These are phyloP conservation scores for Cytospora paraplurivora DNA, from an alignment of 2,329 filamentous ascomycete genomes.

Conservation along the genomic window DNA sequence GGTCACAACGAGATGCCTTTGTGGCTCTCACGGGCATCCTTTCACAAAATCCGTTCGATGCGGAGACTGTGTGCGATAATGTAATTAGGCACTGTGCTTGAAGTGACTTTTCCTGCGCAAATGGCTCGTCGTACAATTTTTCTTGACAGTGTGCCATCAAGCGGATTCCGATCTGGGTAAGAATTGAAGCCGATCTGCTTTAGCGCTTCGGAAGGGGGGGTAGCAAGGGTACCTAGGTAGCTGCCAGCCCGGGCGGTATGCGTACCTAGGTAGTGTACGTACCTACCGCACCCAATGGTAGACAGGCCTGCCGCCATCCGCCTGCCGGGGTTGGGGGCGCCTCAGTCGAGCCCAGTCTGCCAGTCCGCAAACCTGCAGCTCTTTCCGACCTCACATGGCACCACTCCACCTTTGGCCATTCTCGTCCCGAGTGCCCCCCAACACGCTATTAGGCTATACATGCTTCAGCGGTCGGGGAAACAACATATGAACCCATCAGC, in stretches of 20 bases:
- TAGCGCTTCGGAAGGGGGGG: neutral
- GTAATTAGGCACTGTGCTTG: neutral
- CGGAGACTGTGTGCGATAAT: slow-evolving; percentile 3
- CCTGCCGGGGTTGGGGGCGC: neutral
- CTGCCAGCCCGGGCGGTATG: neutral
- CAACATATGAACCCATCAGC: slow-evolving; percentile 14
- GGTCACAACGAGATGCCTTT: slow-evolving; percentile 16
- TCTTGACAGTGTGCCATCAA: neutral
- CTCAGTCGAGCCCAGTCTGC: neutral
- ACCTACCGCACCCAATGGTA: no score
- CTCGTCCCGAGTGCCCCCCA: slow-evolving; percentile 5
- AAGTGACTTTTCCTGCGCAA: neutral
- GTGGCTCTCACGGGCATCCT: slow-evolving; percentile 17
- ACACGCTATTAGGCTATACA: slow-evolving; percentile 5
- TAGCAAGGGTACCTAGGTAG: neutral
- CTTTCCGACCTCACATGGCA: neutral
- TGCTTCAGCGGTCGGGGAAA: slow-evolving; percentile 15
- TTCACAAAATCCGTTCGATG: slow-evolving; percentile 12
- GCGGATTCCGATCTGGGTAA: neutral
- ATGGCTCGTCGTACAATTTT: neutral
- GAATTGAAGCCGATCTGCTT: slow-evolving; percentile 1
- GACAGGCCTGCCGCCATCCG: neutral
- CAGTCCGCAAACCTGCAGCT: neutral
- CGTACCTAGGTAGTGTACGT: no score
- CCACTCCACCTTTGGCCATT: slow-evolving; percentile 18